Evolutionary conservation across 2,329 filamentous ascomycete species (phyloP).

Genomic region (Fusarium circinatum): DNA sequence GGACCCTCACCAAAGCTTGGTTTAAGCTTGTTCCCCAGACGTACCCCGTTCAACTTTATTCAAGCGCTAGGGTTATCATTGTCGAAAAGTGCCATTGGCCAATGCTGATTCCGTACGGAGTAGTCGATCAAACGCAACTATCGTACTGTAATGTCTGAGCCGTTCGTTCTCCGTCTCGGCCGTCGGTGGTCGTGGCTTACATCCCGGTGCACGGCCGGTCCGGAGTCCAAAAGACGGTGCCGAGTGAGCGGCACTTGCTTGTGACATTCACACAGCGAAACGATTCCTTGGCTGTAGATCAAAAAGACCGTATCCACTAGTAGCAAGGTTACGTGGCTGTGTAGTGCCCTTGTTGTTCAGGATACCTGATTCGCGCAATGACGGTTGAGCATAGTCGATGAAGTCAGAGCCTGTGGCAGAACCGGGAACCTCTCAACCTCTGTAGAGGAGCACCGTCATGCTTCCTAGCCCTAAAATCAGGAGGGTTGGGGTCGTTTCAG

Average conservation of each 20-base stretch:
- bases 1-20: conserved; percentile 6
- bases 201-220: conserved; percentile 21
- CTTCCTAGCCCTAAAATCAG: background rate
- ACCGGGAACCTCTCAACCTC: background rate
- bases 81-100: background rate
- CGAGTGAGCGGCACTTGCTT: conserved; percentile 22
- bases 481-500: conserved; percentile 13
- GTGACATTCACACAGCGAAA: conserved; percentile 25
- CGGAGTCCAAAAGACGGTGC: conserved; percentile 34
- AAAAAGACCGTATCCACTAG: conserved; percentile 6
- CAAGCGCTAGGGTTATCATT: background rate
- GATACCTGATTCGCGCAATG: conserved; percentile 1
- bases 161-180: conserved; percentile 20
- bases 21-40: conserved; percentile 1
- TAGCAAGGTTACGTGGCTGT: conserved; percentile 28
- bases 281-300: conserved; percentile 27
- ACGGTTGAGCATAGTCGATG: background rate
- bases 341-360: conserved; percentile 5
- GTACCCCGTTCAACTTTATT: conserved; percentile 10
- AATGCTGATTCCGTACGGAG: background rate
- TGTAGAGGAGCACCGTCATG: background rate
- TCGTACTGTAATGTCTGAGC: background rate
- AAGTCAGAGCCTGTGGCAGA: background rate
- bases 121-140: background rate
- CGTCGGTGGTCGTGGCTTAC: conserved; percentile 17